Base-by-base conservation (phyloP, 495 filamentous ascomycete genomes). In the Trichoderma asperelloides region DNA sequence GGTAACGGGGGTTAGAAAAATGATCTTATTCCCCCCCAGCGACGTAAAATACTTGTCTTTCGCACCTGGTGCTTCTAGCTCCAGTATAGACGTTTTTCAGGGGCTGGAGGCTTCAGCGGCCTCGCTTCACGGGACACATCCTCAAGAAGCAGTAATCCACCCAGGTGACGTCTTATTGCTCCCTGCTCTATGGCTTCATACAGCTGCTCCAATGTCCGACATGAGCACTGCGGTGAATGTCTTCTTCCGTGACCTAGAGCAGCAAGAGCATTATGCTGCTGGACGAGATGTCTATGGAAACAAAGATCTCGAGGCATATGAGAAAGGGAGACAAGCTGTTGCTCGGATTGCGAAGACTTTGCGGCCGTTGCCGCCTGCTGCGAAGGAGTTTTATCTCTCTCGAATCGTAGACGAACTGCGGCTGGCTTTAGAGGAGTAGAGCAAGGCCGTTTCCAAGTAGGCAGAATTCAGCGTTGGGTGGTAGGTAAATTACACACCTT, bases 271-370 rank as follows among this genome's bases (percentile, higher is more conserved):
- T 2, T 96, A 96, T 76, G 85, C 92, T 8, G 70, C 84, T 28
- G 92, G 92, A 12, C 83, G 84, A 70, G 93, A 97, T 76, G 89
- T 96, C 2, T 96, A 97, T 73, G 92, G 90, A 7, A 96, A 95
- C 74, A 82, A 91, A 13, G 94, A 97, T 76, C 72, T 97, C 47
- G 86, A 88, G 49, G 89, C 89, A 12, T 96, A 95, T 71, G 90
- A 95, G 75, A 91, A 89, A 70, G 90, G 88, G 2, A 81, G 94
- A 39, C 81, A 82, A 64, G 91, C 92, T 70, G 73, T 96, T 15
- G 83, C 84, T 23, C 87, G 83, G 68, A 88, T 96, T 37, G 75
- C 77, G 1, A 87, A 86, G 70, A 81, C 83, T 11, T 94, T 96
- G 72, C 81, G 85, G 28, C 82, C 81, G 33, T 65, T 94, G 62